Evolutionary conservation across 2,329 filamentous ascomycete genomes (phyloP).

Genomic region (Teratosphaeria zuluensis): DNA sequence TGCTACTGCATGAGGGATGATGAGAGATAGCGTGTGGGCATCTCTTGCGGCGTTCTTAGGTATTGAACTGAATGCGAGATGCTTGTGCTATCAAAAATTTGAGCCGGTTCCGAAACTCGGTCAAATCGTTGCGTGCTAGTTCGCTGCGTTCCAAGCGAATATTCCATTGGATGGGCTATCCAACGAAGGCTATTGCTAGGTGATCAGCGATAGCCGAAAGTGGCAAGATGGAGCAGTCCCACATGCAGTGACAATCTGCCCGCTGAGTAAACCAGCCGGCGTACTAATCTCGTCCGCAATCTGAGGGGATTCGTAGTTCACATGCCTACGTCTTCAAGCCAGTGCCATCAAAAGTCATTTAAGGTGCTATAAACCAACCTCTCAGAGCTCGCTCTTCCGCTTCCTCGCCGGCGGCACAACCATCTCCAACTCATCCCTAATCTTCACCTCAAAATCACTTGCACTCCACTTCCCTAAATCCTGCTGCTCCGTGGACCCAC

Average conservation of each 20-base stretch:
- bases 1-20: constrained; percentile 1
- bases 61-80: background rate
- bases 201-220: too few relatives aligned
- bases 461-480: background rate
- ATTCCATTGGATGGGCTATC: too few relatives aligned
- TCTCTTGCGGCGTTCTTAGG: background rate
- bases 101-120: background rate
- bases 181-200: too few relatives aligned
- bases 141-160: too few relatives aligned
- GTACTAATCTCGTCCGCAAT: too few relatives aligned
- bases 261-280: too few relatives aligned
- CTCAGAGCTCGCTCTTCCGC: background rate
- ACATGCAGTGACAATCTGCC: too few relatives aligned
- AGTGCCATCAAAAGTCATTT: too few relatives aligned
- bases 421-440: background rate
- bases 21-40: background rate
- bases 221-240: too few relatives aligned
- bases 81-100: background rate
- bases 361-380: too few relatives aligned
- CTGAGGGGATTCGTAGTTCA: too few relatives aligned
- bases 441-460: background rate
- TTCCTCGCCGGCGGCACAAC: background rate
- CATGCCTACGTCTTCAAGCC: too few relatives aligned
- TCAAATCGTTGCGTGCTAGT: background rate
- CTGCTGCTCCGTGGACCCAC: background rate